Percentiles rank a stretch among this genome's conserved stretches.
These are phyloP conservation scores for Xylariaceae sp. DNA, from an alignment of 2,329 filamentous ascomycete species.

Conservation along the genomic window DNA sequence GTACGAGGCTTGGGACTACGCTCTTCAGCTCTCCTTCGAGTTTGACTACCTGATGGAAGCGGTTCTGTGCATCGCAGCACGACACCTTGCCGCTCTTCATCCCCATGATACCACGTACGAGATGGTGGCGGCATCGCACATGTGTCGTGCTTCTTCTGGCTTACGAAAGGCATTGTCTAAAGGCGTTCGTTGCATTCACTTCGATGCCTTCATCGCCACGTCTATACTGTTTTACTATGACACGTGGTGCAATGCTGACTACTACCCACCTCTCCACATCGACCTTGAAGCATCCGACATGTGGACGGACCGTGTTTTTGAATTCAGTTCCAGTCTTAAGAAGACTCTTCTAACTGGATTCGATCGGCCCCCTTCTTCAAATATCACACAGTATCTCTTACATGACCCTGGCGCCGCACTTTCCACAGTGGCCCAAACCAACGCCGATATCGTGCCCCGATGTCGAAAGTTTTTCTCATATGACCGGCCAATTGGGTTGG, in stretches of 20 bases:
- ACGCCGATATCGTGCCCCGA: not conserved
- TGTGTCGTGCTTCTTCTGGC: constrained; percentile 15
- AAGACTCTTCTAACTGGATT: constrained; percentile 16
- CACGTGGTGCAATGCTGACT: constrained; percentile 20
- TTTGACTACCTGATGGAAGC: constrained; percentile 23
- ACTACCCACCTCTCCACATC: not conserved
- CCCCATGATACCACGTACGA: constrained; percentile 9
- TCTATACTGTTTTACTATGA: constrained; percentile 21
- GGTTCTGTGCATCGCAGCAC: constrained; percentile 19
- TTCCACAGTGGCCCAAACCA: not conserved
- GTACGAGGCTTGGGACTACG: constrained; percentile 13
- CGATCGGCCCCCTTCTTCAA: constrained; percentile 5
- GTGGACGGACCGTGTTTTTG: constrained; percentile 18
- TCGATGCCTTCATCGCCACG: constrained; percentile 23
- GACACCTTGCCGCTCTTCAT: constrained; percentile 18
- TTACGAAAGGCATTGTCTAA: constrained; percentile 15
- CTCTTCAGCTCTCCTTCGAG: constrained; percentile 20
- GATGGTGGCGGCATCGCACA: constrained; percentile 11
- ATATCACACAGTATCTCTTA: not conserved
- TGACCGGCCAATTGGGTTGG: constrained; percentile 1
- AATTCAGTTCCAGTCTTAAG: constrained; percentile 21
- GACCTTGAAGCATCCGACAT: constrained; percentile 1
- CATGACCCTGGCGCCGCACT: constrained; percentile 1
- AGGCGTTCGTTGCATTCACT: constrained; percentile 7
- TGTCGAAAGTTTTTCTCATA: constrained; percentile 13